These are phyloP conservation scores for Recurvomyces mirabilis DNA, from an alignment of 495 filamentous ascomycete species.

Conservation along the genomic window DNA sequence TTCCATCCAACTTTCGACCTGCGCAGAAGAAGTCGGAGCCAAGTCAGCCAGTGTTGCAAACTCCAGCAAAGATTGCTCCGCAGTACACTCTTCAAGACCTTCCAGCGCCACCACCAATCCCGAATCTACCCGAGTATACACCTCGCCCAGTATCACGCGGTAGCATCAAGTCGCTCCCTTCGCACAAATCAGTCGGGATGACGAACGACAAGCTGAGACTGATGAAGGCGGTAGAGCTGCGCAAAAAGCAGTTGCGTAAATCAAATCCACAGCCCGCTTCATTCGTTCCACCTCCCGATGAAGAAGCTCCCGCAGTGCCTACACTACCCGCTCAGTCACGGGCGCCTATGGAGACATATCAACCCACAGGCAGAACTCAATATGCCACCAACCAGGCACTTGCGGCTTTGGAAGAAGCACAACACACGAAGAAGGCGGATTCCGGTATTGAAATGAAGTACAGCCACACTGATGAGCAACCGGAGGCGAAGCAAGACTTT, in stretches of 20 bases:
- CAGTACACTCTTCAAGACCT: conserved; percentile 4
- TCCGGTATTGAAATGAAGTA: conserved; percentile 22
- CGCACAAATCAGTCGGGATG: conserved; percentile 49
- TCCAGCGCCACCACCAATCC: conserved; percentile 31
- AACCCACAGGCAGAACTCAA: no score
- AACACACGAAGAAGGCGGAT: conserved; percentile 15
- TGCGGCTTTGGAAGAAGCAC: not conserved
- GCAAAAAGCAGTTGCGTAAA: conserved; percentile 52
- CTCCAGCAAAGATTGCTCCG: conserved; percentile 15
- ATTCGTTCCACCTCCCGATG: conserved; percentile 12
- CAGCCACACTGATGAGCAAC: not conserved
- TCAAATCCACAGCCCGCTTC: conserved; percentile 9
- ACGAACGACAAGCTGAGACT: conserved; percentile 83
- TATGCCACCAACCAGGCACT: no score
- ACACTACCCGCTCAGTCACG: not conserved
- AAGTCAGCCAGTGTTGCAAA: conserved; percentile 22
- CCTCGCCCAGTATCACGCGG: conserved; percentile 42
- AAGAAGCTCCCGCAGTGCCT: conserved; percentile 11
- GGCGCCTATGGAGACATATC: no score
- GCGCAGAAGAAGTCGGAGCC: conserved; percentile 19
- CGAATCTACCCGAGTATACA: conserved; percentile 31
- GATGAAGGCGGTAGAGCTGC: conserved; percentile 84
- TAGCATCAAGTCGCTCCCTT: conserved; percentile 33
- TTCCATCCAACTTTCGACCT: conserved; percentile 15
- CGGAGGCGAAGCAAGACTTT: not conserved